phyloP scores from a whole-genome alignment of 2,329 filamentous ascomycete species.

The Coniochaeta sp. region DNA sequence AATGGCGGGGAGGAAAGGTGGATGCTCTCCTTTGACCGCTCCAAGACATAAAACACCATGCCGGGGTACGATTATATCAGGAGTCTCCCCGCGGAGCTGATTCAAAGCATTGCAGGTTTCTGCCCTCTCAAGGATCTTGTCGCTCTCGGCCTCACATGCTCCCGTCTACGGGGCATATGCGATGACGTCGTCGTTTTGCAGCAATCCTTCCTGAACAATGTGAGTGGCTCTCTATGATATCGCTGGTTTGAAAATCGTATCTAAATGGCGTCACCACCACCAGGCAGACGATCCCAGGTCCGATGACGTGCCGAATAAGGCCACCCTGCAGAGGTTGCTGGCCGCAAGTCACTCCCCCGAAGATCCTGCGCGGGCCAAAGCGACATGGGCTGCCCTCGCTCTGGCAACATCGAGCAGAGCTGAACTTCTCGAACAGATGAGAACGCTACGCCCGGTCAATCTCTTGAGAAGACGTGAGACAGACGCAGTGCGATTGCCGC shows the following conservation, averaged over 20 bases:
- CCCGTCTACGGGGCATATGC: not conserved
- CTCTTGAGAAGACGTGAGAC: not conserved
- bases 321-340: not conserved
- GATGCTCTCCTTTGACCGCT: too few species aligned
- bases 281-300: not conserved
- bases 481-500: too few species aligned
- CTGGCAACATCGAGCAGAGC: not conserved
- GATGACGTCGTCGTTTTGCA: not conserved
- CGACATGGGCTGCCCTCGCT: not conserved
- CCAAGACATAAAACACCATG: too few species aligned
- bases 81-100: not conserved
- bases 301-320: not conserved
- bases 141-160: not conserved
- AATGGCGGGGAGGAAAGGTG: too few species aligned
- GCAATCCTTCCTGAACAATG: not conserved
- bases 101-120: not conserved
- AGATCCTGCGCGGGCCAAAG: not conserved
- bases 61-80: too few species aligned
- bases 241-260: not conserved
- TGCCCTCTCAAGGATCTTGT: not conserved
- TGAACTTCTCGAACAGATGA: not conserved
- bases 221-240: not conserved
- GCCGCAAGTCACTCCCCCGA: not conserved
- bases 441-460: too few species aligned
- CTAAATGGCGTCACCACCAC: too few species aligned